These are phyloP conservation scores for Platismatia glauca DNA, from an alignment of 495 filamentous ascomycete species.

Conservation along the genomic window DNA sequence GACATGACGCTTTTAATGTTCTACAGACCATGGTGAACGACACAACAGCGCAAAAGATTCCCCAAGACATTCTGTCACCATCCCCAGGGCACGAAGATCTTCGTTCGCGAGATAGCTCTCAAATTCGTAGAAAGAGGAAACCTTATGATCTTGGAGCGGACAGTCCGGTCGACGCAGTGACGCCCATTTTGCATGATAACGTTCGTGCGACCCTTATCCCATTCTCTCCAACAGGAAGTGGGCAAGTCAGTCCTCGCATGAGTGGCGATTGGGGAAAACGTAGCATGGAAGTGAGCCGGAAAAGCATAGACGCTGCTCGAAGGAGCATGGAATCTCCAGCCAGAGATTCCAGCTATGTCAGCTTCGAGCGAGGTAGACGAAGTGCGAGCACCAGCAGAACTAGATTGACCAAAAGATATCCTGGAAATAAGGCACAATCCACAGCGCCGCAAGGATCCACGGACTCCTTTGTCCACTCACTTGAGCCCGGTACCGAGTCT, in stretches of 20 bases:
- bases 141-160: constrained; percentile 29
- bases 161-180: constrained; percentile 30
- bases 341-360: constrained; percentile 32
- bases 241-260: constrained; percentile 34
- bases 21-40: constrained; percentile 67
- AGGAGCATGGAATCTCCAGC: constrained; percentile 21
- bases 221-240: constrained; percentile 32
- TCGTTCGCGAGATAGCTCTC: constrained; percentile 21
- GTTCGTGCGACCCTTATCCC: constrained; percentile 59
- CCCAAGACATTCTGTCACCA: constrained; percentile 26
- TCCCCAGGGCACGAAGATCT: constrained; percentile 20
- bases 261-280: constrained; percentile 34
- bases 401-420: constrained; percentile 33
- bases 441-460: constrained; percentile 54
- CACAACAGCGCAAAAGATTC: constrained; percentile 43
- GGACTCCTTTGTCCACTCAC: constrained; percentile 68
- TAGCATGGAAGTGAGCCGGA: constrained; percentile 23
- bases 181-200: constrained; percentile 47
- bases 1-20: constrained; percentile 74
- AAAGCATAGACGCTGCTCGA: constrained; percentile 24
- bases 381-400: constrained; percentile 51
- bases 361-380: constrained; percentile 43
- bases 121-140: constrained; percentile 17
- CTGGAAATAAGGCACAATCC: constrained; percentile 31
- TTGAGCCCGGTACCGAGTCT: constrained; percentile 60